Evolutionary conservation across 495 filamentous ascomycete genomes (phyloP).

Genomic region (Achaetomiella virescens): DNA sequence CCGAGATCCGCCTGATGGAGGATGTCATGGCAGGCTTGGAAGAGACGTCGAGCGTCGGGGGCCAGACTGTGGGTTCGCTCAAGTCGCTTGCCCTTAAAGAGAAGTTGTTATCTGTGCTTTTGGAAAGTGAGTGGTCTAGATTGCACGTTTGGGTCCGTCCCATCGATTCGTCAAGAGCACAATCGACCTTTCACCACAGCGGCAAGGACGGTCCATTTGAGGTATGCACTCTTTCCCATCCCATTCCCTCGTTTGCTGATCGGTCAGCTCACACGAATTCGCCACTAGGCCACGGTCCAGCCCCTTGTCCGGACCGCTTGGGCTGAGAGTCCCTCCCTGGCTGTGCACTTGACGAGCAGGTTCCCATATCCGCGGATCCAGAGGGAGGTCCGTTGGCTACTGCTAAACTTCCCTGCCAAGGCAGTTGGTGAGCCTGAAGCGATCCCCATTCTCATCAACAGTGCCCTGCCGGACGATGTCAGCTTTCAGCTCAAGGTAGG

Average conservation of each 20-base stretch:
- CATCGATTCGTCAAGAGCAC: slow-evolving; percentile 47
- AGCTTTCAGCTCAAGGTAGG: slow-evolving; percentile 75
- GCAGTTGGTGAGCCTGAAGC: slow-evolving; percentile 72
- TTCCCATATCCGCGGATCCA: slow-evolving; percentile 69
- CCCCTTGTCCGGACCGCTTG: slow-evolving; percentile 74
- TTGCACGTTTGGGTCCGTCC: slow-evolving; percentile 88
- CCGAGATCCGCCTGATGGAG: slow-evolving; percentile 73
- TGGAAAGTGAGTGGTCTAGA: slow-evolving; percentile 80
- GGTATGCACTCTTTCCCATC: slow-evolving; percentile 30
- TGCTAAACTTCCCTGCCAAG: slow-evolving; percentile 77
- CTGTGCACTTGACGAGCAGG: slow-evolving; percentile 70
- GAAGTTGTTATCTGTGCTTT: slow-evolving; percentile 65
- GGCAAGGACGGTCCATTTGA: slow-evolving; percentile 45
- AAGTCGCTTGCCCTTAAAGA: slow-evolving; percentile 72
- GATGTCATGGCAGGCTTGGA: slow-evolving; percentile 65
- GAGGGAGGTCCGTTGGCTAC: slow-evolving; percentile 66
- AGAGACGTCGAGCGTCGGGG: slow-evolving; percentile 50
- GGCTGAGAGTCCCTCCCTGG: slow-evolving; percentile 72
- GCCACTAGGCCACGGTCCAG: slow-evolving; percentile 42
- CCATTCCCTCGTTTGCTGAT: background rate
- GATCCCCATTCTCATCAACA: slow-evolving; percentile 72
- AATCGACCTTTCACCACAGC: slow-evolving; percentile 20
- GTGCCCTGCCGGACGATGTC: slow-evolving; percentile 68
- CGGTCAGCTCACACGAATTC: background rate
- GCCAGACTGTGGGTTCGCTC: slow-evolving; percentile 45